phyloP scores from a whole-genome alignment of 306 rosid genomes.

The Acacia acuminata region DNA sequence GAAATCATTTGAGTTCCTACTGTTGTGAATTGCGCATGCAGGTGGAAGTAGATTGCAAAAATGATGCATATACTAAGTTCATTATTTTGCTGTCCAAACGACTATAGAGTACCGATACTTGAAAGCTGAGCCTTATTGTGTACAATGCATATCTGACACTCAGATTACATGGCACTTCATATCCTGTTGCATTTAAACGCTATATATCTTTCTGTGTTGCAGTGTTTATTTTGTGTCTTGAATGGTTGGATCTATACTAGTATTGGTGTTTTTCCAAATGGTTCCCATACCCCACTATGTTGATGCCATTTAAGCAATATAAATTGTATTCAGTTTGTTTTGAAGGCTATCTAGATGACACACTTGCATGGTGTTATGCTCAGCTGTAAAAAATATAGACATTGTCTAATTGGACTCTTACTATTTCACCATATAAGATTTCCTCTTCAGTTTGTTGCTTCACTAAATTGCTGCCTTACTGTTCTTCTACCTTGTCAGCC shows the following conservation, averaged over 20 bases:
- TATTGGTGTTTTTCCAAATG: neutral
- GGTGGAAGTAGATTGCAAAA: neutral
- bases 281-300: neutral
- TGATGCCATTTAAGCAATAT: neutral
- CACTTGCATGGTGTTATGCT: neutral
- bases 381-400: neutral
- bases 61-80: neutral
- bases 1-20: conserved; percentile 19
- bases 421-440: neutral
- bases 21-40: neutral
- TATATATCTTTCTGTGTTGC: neutral
- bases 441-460: neutral
- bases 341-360: conserved; percentile 1
- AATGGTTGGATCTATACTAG: neutral
- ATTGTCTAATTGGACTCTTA: neutral
- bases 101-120: neutral
- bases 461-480: conserved; percentile 5
- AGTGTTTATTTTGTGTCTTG: neutral
- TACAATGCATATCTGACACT: neutral
- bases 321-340: neutral
- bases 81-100: neutral
- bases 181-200: neutral
- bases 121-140: neutral
- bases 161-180: neutral
- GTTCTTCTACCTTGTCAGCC: neutral